A percentile compares a stretch with the other conserved stretches of the same genome.
phyloP scores from a whole-genome alignment of 139 green algal genomes.

The Closterium sp. region DNA sequence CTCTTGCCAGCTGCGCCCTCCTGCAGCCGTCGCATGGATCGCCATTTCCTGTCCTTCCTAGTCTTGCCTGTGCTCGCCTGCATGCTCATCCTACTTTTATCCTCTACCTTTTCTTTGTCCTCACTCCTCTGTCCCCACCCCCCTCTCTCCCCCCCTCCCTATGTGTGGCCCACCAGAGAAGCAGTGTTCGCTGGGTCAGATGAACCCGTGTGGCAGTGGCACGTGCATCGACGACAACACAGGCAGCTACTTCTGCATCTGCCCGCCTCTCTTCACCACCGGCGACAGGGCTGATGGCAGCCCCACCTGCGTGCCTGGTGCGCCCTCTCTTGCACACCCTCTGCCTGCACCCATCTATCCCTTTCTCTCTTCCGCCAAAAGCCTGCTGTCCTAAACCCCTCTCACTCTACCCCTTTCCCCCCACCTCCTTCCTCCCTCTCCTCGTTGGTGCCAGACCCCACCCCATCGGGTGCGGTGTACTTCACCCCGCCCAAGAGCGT shows the following conservation, averaged over 20 bases:
- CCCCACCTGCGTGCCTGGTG: background rate
- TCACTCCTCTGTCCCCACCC: too few species aligned
- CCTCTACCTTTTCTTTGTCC: background rate
- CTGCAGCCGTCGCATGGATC: too few species aligned
- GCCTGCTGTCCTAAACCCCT: background rate
- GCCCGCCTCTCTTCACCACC: background rate
- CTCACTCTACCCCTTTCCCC: background rate
- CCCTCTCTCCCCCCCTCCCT: background rate
- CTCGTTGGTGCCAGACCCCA: background rate
- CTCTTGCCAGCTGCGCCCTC: too few species aligned
- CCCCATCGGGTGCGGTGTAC: background rate
- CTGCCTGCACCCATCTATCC: background rate
- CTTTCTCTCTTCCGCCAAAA: background rate
- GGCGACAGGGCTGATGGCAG: background rate
- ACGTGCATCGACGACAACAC: background rate
- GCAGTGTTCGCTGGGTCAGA: background rate
- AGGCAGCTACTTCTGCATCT: background rate
- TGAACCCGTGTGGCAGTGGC: background rate
- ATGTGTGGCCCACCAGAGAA: background rate
- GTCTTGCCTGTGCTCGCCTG: too few species aligned
- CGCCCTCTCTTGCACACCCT: background rate
- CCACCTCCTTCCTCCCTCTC: background rate
- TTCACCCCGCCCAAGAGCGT: background rate
- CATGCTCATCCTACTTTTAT: background rate
- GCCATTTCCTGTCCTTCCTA: too few species aligned